Evolutionary conservation across 805 yeast genomes (phyloP).

Genomic region (Wickerhamomyces bisporus): DNA sequence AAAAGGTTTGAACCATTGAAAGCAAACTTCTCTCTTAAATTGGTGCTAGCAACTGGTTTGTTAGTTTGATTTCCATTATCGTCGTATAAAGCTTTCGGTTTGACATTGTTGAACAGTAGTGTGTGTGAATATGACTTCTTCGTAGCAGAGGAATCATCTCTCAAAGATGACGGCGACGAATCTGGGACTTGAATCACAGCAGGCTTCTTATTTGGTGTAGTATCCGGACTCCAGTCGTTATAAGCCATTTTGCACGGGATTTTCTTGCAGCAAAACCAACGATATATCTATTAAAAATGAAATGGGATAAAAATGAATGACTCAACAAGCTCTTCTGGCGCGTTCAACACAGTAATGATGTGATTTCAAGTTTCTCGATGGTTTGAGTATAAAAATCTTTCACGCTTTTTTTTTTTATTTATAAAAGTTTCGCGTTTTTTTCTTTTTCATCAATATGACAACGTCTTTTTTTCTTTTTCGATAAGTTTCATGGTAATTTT

Average conservation of each 20-base stretch:
- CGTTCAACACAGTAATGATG: no score
- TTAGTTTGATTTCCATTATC: slow-evolving; percentile 1
- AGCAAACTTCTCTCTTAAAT: slow-evolving; percentile 38
- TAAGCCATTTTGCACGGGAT: neutral
- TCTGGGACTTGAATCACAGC: slow-evolving; percentile 44
- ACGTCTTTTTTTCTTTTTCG: neutral
- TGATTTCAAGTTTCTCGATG: no score
- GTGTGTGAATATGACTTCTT: slow-evolving; percentile 14
- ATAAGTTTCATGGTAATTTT: neutral
- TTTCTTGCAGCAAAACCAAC: neutral
- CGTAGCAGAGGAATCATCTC: slow-evolving; percentile 10
- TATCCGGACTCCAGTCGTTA: slow-evolving; percentile 7
- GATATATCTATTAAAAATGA: neutral
- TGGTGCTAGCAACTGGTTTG: slow-evolving; percentile 4
- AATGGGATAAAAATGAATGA: no score
- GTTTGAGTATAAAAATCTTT: no score
- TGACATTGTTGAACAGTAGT: slow-evolving; percentile 11
- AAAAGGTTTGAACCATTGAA: slow-evolving; percentile 28
- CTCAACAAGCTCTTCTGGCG: no score
- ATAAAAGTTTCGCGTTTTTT: no score
- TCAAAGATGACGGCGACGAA: slow-evolving; percentile 36
- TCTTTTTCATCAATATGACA: neutral
- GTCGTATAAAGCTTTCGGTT: slow-evolving; percentile 7
- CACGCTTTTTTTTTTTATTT: no score
- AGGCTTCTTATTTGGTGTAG: slow-evolving; percentile 18